Conservation (phyloP, 2,329 filamentous ascomycete genomes). For the Fusarium torreyae region DNA sequence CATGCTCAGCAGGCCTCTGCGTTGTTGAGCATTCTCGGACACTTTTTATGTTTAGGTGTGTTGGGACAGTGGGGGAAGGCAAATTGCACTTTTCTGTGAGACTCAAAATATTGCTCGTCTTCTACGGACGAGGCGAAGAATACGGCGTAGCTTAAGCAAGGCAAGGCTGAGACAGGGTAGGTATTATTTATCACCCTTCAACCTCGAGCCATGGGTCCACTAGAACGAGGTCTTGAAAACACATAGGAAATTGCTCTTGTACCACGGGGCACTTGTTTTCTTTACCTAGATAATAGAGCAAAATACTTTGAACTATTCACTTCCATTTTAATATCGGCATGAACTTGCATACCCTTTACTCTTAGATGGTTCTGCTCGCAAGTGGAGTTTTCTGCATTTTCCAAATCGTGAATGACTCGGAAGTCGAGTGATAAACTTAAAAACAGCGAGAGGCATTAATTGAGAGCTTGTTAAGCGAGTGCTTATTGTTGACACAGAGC, state of each 20-base stretch:
- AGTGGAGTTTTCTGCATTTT: not conserved
- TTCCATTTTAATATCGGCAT: too few species aligned
- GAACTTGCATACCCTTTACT: not conserved
- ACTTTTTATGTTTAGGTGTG: conserved; percentile 3
- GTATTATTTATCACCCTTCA: conserved; percentile 1
- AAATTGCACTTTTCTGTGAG: not conserved
- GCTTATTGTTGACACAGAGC: not conserved
- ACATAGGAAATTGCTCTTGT: not conserved
- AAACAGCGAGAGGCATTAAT: not conserved
- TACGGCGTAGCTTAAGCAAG: not conserved
- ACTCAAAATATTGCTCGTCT: not conserved
- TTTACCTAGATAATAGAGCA: too few species aligned
- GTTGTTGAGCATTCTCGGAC: not conserved
- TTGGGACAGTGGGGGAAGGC: conserved; percentile 3
- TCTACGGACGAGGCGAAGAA: not conserved
- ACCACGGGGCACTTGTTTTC: too few species aligned
- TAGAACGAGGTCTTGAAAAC: not conserved
- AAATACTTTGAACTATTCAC: too few species aligned
- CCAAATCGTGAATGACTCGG: not conserved
- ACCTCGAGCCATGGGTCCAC: not conserved
- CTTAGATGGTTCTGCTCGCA: not conserved
- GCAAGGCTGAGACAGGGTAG: not conserved
- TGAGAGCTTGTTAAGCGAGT: not conserved
- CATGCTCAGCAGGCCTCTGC: too few species aligned
- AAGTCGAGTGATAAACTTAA: not conserved